Evolutionary conservation across 441 rosid species (phyloP).

Genomic region (Eruca vesicaria): DNA sequence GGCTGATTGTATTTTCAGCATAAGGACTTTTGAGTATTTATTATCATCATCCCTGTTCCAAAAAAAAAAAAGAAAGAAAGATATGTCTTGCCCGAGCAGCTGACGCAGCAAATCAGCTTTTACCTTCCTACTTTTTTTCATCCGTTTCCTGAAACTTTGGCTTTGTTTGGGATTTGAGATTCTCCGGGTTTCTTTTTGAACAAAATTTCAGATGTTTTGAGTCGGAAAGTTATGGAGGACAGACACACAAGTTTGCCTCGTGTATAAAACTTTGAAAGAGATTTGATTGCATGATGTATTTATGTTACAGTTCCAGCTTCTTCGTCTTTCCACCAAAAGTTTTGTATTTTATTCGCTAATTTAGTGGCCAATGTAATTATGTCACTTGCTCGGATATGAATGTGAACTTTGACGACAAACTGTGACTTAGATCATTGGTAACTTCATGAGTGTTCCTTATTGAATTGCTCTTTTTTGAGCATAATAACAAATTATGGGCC

Average conservation of each 20-base stretch:
- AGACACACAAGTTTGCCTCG: neutral
- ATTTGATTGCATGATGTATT: neutral
- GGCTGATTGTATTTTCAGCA: constrained; percentile 23
- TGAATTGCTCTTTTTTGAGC: constrained; percentile 12
- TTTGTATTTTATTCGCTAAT: neutral
- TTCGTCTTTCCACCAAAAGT: neutral
- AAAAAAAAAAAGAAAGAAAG: neutral
- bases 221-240: constrained; percentile 17
- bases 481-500: constrained; percentile 29
- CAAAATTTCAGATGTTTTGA: constrained; percentile 16
- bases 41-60: neutral
- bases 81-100: neutral
- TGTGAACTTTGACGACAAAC: constrained; percentile 8
- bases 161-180: constrained; percentile 23
- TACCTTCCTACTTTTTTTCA: neutral
- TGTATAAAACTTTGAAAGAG: neutral
- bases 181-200: constrained; percentile 17
- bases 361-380: neutral
- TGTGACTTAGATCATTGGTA: constrained; percentile 18
- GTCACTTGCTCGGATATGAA: neutral
- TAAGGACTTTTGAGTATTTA: constrained; percentile 4
- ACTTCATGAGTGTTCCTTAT: neutral
- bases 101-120: constrained; percentile 22
- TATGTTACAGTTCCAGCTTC: neutral
- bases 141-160: constrained; percentile 6